Evolutionary conservation across 1,284 basidiomycete species (phyloP).

Genomic region (Tetrapyrgos nigripes): DNA sequence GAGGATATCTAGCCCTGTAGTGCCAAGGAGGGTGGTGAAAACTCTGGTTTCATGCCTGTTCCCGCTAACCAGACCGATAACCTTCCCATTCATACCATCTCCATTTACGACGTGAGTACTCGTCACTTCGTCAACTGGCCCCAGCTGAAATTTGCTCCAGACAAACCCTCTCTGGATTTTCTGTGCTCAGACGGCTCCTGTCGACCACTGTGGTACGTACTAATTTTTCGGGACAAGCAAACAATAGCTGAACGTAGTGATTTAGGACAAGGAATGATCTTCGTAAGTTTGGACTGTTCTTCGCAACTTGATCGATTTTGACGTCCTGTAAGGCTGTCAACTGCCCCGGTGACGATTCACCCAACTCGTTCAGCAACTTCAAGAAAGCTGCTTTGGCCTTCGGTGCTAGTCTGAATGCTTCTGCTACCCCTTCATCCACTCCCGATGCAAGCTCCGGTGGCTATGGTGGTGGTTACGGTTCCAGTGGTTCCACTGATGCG

Average conservation of each 20-base stretch:
- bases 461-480: too few relatives aligned
- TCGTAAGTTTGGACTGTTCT: not conserved
- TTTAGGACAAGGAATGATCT: constrained; percentile 4
- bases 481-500: constrained; percentile 35
- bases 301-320: not conserved
- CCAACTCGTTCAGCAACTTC: constrained; percentile 49
- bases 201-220: constrained; percentile 42
- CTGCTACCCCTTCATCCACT: constrained; percentile 27
- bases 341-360: constrained; percentile 41
- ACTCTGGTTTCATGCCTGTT: constrained; percentile 48
- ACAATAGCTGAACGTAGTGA: not conserved
- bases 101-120: constrained; percentile 45
- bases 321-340: constrained; percentile 37
- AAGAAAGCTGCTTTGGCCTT: constrained; percentile 43
- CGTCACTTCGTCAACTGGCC: constrained; percentile 21
- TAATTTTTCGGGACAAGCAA: not conserved
- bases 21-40: constrained; percentile 39
- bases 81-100: constrained; percentile 47
- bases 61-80: constrained; percentile 37
- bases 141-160: not conserved
- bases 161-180: constrained; percentile 42
- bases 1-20: constrained; percentile 33
- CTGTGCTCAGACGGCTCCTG: constrained; percentile 31
- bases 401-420: constrained; percentile 35
- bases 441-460: not conserved